phyloP scores from a whole-genome alignment of 108 stramenopile genomes.

The Skeletonema costatum region DNA sequence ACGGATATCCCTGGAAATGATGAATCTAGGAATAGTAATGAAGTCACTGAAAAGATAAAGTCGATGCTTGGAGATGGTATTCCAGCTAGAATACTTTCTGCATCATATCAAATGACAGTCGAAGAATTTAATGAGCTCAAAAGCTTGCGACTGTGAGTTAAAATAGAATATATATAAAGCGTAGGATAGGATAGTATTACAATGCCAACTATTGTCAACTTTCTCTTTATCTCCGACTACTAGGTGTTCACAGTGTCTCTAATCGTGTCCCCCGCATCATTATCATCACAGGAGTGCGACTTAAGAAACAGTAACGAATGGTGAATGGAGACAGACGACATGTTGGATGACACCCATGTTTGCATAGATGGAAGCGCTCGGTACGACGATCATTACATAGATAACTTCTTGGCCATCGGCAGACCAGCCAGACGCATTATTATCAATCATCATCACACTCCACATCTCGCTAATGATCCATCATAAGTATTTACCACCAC shows the following conservation, averaged over 20 bases:
- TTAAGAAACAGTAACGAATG: no score
- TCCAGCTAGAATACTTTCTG: constrained; percentile 60
- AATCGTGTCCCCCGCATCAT: no score
- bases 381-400: no score
- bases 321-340: no score
- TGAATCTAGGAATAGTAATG: constrained; percentile 6
- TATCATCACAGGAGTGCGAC: no score
- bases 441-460: background rate
- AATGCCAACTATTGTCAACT: no score
- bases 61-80: constrained; percentile 57
- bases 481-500: constrained; percentile 62
- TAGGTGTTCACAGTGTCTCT: no score
- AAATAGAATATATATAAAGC: background rate
- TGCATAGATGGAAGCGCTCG: no score
- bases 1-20: constrained; percentile 13
- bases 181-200: background rate
- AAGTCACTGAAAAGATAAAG: constrained; percentile 35
- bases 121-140: constrained; percentile 22
- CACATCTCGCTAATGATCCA: background rate
- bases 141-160: background rate
- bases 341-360: no score
- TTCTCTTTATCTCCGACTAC: no score
- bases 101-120: constrained; percentile 50
- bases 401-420: no score
- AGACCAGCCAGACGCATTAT: no score